Base-by-base conservation (phyloP, 306 rosid species). In the Cicer arietinum region DNA sequence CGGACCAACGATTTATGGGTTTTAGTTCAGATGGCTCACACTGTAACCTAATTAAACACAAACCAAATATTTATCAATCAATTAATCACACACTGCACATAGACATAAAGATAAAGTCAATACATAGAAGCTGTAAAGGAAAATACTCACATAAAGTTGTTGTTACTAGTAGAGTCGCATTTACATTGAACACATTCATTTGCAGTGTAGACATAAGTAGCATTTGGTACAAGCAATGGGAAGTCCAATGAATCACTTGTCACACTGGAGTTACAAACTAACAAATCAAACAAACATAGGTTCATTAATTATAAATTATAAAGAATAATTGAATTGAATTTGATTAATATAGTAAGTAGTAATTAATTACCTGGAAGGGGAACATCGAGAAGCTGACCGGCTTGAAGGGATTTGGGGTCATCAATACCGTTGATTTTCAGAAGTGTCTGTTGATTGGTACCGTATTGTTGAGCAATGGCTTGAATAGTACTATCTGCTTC, bases 211-310 rank as follows among this genome's bases (percentile, higher is more conserved):
- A 37, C 60, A 16, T 84, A 77, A 42, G 91, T 86, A 7, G 63
- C 82, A 25, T 80, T 86, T 5, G 96, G 46, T 16, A 90, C 88
- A 39, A 88, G 92, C 42, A 92, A 54, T 0, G 91, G 88, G 81
- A n/a, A 67, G 71, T 92, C 97, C 40, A 68, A 8, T 1, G 97
- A 88, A 53, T 8, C 74, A 18, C 68, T 78, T 46, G 0, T 72
- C 56, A 94, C 69, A 17, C 67, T 60, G 2, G 96, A 88, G 1
- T 85, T 60, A 84, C 97, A 94, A 81, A 89, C 98, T 94, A 87
- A 50, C 45, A 37, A 35, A 25, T 25, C 37, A 20, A 45, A 67
- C 57, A 67, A 13, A 37, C 57, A 59, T 12, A 59, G 2, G 1
- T 59, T 59, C 43, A 30, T 35, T 37, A 39, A 35, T 60, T 60